Conservation (phyloP, 768 basidiomycete species). For the Collybiopsis luxurians region DNA sequence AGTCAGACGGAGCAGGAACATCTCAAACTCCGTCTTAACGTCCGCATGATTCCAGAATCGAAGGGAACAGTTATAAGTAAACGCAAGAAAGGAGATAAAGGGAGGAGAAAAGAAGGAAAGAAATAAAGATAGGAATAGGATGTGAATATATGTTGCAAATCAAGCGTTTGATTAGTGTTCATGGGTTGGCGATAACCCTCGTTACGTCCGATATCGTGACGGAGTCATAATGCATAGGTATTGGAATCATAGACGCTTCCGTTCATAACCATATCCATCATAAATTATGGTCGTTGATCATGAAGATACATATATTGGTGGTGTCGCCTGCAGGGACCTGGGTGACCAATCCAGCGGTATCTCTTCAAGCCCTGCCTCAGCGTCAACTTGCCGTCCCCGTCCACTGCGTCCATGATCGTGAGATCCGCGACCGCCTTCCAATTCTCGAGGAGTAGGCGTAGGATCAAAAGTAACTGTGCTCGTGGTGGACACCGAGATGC, state of each 20-base stretch:
- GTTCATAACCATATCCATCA: background rate
- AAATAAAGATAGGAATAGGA: background rate
- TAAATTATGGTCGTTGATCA: background rate
- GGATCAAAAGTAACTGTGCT: background rate
- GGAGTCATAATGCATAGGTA: no score
- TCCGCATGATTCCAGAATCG: background rate
- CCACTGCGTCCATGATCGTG: background rate
- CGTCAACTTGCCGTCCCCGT: background rate
- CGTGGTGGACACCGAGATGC: background rate
- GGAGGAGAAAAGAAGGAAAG: background rate
- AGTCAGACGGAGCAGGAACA: no score
- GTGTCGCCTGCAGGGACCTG: no score
- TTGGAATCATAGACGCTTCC: background rate
- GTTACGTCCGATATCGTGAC: no score
- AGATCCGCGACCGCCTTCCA: background rate
- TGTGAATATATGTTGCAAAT: background rate
- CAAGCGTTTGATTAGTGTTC: no score
- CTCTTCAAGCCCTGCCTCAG: background rate
- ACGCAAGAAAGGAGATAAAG: no score
- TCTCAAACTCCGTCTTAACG: no score
- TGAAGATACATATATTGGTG: no score
- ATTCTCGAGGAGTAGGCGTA: background rate
- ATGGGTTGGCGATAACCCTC: no score
- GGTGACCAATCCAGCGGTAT: conserved; percentile 5
- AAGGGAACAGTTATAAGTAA: background rate